Base-by-base conservation (phyloP, 2,329 filamentous ascomycete genomes). In the Cladorrhinum sp. region DNA sequence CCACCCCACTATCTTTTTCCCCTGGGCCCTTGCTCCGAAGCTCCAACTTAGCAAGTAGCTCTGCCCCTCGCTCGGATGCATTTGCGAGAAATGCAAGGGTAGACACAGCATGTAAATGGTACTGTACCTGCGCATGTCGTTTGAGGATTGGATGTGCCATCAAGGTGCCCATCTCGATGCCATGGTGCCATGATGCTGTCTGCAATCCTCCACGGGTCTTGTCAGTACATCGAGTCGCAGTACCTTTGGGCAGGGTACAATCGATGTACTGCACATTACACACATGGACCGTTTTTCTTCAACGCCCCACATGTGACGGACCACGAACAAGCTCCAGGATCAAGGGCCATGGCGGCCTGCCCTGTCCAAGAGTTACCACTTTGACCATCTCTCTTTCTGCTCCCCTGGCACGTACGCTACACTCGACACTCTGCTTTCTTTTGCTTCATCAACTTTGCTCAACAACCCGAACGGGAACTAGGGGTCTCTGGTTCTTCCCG, bases 51-150 rank as follows among this genome's bases (percentile, higher is more conserved):
- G 53, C 26, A n/a, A n/a, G n/a, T 28, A 4, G 4, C 33, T 33
- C 21, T 60, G 54, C 60, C 64, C 56, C 55, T 55, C 55, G 52
- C 36, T 57, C 60, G 58, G 51, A 58, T 58, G 59, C 65, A 60
- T 61, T 49, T n/a, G 53, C 61, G 61, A 57, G 65, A 57, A 65
- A 65, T 66, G 64, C 65, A 67, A 64, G 63, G 64, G 64, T 55
- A 56, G 54, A 46, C 5, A 60, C 59, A 26, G 42, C 48, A 59
- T 58, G 36, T 42, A 42, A 5, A n/a, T n/a, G n/a, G n/a, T n/a
- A n/a, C 12, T 18, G 42, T 46, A 46, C 42, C n/a, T 67, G 68
- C 66, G 65, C 64, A 65, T 64, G 66, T 68, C 62, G 50, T 62
- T 49, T 16, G 8, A 46, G 46, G 21, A 60, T 61, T 50, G 59